A percentile compares a stretch with the other conserved stretches of the same genome.
These are phyloP conservation scores for Pouteria campechiana DNA, from an alignment of 179 eudicot species.

Conservation along the genomic window DNA sequence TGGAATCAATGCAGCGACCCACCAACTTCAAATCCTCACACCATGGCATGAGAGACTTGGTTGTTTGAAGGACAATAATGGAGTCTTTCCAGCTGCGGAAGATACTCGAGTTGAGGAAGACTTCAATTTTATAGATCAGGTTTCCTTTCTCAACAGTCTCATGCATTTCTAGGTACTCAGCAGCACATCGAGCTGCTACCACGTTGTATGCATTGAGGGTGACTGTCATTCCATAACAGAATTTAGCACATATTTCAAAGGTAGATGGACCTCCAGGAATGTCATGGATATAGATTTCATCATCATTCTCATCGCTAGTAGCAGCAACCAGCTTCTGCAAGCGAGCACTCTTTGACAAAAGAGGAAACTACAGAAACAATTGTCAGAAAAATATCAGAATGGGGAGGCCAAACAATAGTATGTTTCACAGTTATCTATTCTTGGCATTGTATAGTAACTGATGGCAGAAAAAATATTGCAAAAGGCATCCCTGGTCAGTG, in stretches of 20 bases:
- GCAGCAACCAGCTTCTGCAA: constrained; percentile 58
- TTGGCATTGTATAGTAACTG: too few relatives aligned
- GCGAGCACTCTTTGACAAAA: constrained; percentile 61
- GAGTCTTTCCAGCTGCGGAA: constrained; percentile 97
- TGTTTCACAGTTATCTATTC: too few relatives aligned
- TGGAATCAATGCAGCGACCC: constrained; percentile 51
- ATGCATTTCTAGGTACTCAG: constrained; percentile 86
- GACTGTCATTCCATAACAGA: constrained; percentile 85
- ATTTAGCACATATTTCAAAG: constrained; percentile 86
- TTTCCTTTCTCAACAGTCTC: constrained; percentile 87
- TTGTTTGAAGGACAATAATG: constrained; percentile 65
- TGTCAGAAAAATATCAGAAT: too few relatives aligned
- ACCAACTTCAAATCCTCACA: constrained; percentile 70
- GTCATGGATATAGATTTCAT: constrained; percentile 55
- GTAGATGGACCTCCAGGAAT: constrained; percentile 84
- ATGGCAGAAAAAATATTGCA: too few relatives aligned
- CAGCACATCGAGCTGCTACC: constrained; percentile 68
- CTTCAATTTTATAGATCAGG: constrained; percentile 72
- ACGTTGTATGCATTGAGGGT: constrained; percentile 89
- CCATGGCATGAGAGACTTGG: constrained; percentile 52
- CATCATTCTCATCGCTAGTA: constrained; percentile 32
- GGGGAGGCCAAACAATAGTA: too few relatives aligned
- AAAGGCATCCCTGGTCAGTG: too few relatives aligned
- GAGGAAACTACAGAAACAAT: constrained; percentile 61
- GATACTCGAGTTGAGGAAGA: constrained; percentile 62